Percentiles rank a stretch among this genome's conserved stretches.
Conservation (phyloP, 2,329 filamentous ascomycete genomes). For the Colletotrichum horii region DNA sequence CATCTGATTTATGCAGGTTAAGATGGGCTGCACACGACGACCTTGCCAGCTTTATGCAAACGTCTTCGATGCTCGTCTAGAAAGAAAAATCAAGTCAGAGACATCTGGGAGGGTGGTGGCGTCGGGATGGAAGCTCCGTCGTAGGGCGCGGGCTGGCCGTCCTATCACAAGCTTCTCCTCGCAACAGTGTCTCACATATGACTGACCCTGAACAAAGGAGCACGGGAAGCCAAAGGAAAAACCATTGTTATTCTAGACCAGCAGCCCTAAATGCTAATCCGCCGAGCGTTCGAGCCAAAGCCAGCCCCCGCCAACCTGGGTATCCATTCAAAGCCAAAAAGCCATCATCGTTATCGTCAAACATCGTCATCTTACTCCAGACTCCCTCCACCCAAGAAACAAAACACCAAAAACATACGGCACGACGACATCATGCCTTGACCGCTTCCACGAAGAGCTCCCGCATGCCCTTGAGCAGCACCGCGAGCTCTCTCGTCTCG, state of each 20-base stretch:
- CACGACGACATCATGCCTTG: conserved; percentile 47
- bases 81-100: neutral
- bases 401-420: neutral
- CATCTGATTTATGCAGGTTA: neutral
- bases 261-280: neutral
- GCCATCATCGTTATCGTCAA: conserved; percentile 6
- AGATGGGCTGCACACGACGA: neutral
- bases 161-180: neutral
- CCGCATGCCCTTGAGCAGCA: conserved; percentile 82
- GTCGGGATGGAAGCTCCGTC: neutral
- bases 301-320: neutral
- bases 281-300: neutral
- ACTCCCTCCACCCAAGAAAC: neutral
- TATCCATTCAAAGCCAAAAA: conserved; percentile 10
- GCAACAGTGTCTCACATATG: neutral
- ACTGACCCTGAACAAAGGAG: neutral
- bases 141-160: neutral
- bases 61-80: neutral
- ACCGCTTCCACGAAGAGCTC: conserved; percentile 75
- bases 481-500: conserved; percentile 75
- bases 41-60: neutral
- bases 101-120: neutral
- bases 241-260: neutral
- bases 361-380: neutral
- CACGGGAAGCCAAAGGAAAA: neutral